Evolutionary conservation across 2,329 filamentous ascomycete genomes (phyloP), one percentile per base, ranked within the genome.

Genomic region (Xylaria sp.): DNA sequence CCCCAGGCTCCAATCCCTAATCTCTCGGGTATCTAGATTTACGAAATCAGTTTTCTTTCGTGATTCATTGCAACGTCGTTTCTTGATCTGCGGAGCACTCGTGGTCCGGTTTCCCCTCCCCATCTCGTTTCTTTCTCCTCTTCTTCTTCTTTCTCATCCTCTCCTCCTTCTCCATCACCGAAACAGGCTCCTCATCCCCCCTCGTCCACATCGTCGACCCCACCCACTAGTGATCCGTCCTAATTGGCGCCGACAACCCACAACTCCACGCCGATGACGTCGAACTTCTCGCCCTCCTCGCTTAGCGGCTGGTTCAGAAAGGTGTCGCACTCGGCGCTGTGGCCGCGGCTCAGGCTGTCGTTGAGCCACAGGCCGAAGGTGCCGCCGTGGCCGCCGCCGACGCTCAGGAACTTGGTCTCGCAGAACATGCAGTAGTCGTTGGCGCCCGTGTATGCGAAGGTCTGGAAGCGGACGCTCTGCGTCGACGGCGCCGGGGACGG

Each of bases 341-440:
- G 89, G 2, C 96, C 96, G 65, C 91, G 88, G 71, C 95, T 92
- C 54, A 98, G 88, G 19, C 88, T 89, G 73, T 95, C 92, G 78
- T 98, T 93, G 12, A 99, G 85, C 96, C 96, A 98, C 5, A 99
- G 83, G 1, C 96, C 96, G 78, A 96, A 98, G 75, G 92, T 92
- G 0, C 96, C 95, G 74, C 97, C 94, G 51, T 86, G 93, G 64
- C 93, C 95, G 11, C 96, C 96, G 21, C 98, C 86, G 14, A 79
- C 75, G 24, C 73, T 75, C 51, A 99, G 81, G 78, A 92, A 98
- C 27, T 90, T 88, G 2, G 89, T 85, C 81, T 98, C 94, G 81
- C 95, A 98, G 76, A 97, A 92, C 73, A 98, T 96, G 83, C 95
- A 93, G 79, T 97, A 99, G 80, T 98, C 96, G 79, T 99, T 98